A percentile compares a stretch with the other conserved stretches of the same genome.
These are phyloP conservation scores for Macrolepiota fuliginosa DNA, from an alignment of 768 basidiomycete species.

Conservation along the genomic window DNA sequence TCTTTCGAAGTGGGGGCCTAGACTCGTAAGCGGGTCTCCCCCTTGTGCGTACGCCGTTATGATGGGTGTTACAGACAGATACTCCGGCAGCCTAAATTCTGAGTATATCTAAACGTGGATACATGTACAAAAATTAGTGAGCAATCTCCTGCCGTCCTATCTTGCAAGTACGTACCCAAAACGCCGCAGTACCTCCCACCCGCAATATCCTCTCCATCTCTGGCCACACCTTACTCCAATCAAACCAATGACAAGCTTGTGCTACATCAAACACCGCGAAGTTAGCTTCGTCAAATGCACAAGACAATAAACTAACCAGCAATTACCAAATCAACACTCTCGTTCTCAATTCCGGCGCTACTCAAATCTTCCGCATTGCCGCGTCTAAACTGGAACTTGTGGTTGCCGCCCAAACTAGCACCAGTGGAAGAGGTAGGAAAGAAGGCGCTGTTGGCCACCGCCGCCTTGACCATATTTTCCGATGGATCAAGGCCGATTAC, in stretches of 20 bases:
- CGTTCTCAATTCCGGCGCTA: slow-evolving; percentile 38
- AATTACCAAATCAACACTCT: slow-evolving; percentile 63
- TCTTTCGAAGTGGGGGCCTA: slow-evolving; percentile 78
- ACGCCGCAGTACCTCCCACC: slow-evolving; percentile 63
- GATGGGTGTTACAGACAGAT: slow-evolving; percentile 53
- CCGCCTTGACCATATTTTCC: slow-evolving; percentile 62
- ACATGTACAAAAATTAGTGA: background rate
- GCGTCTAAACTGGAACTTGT: slow-evolving; percentile 28
- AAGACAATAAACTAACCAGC: slow-evolving; percentile 45
- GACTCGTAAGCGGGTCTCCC: slow-evolving; percentile 42
- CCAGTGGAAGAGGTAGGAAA: background rate
- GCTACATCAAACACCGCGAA: slow-evolving; percentile 34
- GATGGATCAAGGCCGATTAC: slow-evolving; percentile 79
- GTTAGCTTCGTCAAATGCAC: background rate
- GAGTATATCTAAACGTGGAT: slow-evolving; percentile 48
- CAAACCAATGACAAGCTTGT: slow-evolving; percentile 83
- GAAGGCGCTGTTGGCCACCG: slow-evolving; percentile 26
- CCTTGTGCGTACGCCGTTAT: slow-evolving; percentile 68
- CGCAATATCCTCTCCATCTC: slow-evolving; percentile 61
- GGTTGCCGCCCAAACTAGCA: background rate
- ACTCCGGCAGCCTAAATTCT: slow-evolving; percentile 65
- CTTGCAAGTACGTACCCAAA: slow-evolving; percentile 54
- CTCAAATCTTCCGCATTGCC: slow-evolving; percentile 54
- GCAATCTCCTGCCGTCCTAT: background rate
- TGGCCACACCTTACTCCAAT: slow-evolving; percentile 69